Conservation (phyloP, 169 alveolate species). For the Babesia bovis region DNA sequence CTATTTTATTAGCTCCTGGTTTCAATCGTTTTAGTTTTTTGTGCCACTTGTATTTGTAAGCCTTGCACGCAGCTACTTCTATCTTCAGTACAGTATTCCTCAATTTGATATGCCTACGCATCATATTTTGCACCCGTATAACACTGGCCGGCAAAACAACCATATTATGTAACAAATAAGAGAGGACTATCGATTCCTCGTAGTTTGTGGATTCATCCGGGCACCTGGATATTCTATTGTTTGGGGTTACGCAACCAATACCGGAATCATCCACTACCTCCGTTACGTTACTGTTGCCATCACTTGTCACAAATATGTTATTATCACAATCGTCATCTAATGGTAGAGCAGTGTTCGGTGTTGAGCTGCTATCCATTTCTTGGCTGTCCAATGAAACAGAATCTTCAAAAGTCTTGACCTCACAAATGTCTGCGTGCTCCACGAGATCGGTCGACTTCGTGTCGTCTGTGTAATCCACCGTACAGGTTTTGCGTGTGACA, state of each 20-base stretch:
- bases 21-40: slow-evolving; percentile 3
- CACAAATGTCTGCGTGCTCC: neutral
- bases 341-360: neutral
- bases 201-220: neutral
- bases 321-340: neutral
- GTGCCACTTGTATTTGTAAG: slow-evolving; percentile 42
- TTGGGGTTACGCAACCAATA: neutral
- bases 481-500: neutral
- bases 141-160: slow-evolving; percentile 11
- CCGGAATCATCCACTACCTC: neutral
- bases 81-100: slow-evolving; percentile 34
- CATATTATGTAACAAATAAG: slow-evolving; percentile 6
- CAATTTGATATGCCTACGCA: slow-evolving; percentile 21
- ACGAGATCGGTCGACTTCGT: neutral
- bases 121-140: slow-evolving; percentile 21
- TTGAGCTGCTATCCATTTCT: neutral
- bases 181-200: neutral
- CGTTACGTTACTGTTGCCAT: neutral
- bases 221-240: neutral
- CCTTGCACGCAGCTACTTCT: slow-evolving; percentile 38
- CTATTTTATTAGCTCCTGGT: slow-evolving; percentile 5
- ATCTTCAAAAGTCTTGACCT: neutral
- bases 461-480: neutral
- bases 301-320: neutral
- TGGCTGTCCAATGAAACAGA: neutral